Evolutionary conservation across 192 early-diverging fungal genomes (phyloP), one percentile per base, ranked within the genome.

Genomic region (Coemansia sp.): DNA sequence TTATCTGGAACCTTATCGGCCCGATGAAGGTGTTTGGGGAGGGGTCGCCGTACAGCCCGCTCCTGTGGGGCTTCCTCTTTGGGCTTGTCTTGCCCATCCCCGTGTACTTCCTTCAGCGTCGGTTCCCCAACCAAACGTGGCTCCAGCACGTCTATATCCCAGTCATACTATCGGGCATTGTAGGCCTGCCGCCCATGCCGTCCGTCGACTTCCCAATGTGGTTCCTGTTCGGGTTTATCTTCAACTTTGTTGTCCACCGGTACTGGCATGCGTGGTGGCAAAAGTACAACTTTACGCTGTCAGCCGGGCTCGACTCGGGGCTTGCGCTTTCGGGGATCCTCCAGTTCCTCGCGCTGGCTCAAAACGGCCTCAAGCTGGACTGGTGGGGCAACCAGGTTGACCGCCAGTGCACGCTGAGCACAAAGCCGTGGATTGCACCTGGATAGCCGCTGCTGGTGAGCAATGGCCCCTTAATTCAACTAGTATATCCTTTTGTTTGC

Each of bases 1-100:
- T 92, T 19, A 88, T 92, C 31, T 94, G 88, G 88, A 91, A 91
- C 64, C 83, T 88, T 4, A 82, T 92, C 33, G 88, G 88, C 24
- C 91, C 90, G 10, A 56, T 68, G 21, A 86, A 81, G 56, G 81
- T 90, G 63, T 88, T 90, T 69, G 82, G 83, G 27, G 64, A 80
- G 68, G 88, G 81, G 59, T 88, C 80, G 54, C 71, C 75, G 1
- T 88, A 88, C 63, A 65, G 72, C 59, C 66, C 72, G 9, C 53
- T 79, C 6, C 69, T 80, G 11, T 84, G 78, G 70, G 81, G 80
- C n/a, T 77, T 84, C 55, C 67, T 92, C 18, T 77, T 83, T 50
- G 91, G 91, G 3, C 82, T 87, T 42, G 42, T 91, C 7, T 67
- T 92, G 19, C 89, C 92, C 0, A 62, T 91, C 9, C 89, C 90